Conservation (phyloP, 2,329 filamentous ascomycete species). For the Colletotrichum sp. region DNA sequence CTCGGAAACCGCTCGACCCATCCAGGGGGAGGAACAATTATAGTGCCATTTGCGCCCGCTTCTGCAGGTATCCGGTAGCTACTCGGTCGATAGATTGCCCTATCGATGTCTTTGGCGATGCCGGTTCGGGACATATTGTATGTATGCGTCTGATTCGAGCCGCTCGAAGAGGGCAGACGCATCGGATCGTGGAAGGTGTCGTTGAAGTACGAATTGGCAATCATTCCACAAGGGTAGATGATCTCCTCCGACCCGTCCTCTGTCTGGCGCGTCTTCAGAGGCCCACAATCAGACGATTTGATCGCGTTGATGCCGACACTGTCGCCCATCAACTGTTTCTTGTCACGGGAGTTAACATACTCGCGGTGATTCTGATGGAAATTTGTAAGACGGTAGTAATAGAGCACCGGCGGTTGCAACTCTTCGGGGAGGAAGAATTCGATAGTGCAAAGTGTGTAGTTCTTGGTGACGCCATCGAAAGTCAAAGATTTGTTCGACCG, state of each 20-base stretch:
- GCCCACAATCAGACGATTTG: background rate
- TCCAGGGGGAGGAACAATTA: background rate
- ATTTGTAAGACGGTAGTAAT: background rate
- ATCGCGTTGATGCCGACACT: background rate
- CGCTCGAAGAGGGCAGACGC: background rate
- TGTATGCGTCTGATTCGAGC: background rate
- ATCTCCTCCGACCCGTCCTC: background rate
- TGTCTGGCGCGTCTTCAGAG: background rate
- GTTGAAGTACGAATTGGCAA: slow-evolving; percentile 1
- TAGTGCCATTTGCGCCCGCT: accelerated
- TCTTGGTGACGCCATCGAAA: background rate
- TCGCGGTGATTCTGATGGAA: background rate
- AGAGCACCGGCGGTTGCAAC: background rate
- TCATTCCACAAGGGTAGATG: background rate
- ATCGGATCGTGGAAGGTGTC: background rate
- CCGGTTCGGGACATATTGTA: background rate
- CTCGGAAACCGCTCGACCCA: background rate
- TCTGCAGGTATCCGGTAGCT: background rate
- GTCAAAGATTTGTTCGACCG: background rate
- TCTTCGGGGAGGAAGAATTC: background rate
- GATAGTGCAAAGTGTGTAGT: background rate
- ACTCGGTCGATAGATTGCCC: background rate
- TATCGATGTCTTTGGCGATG: background rate
- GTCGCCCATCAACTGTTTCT: background rate
- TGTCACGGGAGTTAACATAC: background rate